Evolutionary conservation across 306 rosid species (phyloP), one percentile per base, ranked within the genome.

Genomic region (Citrullus mucosospermus): DNA sequence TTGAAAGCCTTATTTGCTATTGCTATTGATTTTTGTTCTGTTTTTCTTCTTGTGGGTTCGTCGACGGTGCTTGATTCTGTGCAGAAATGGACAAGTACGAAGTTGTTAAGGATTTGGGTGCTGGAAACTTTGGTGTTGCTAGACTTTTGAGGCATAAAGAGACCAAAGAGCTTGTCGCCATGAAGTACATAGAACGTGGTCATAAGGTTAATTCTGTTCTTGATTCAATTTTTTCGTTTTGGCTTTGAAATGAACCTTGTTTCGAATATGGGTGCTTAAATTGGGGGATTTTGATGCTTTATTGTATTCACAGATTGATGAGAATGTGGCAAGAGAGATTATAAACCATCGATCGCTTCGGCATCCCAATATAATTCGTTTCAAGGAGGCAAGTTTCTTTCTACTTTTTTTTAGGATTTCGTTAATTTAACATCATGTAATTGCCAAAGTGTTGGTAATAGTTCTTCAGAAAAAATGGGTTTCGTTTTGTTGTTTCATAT

Each of bases 171-270:
- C 77, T 72, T 17, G 77, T 72, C 25, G 77, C 77, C 60, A 72
- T 72, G 77, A 72, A 72, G 77, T 72, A 72, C 25, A 72, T 72
- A 72, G 77, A 72, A 15, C 77, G 77, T 28, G 77, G 77, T 8
- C 77, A 72, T 1, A 72, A 72, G 77, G 77, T 72, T 72, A 13
- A 4, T 44, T 48, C 22, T 46, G n/a, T 46, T 71, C 58, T 48
- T 44, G 13, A 44, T 71, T 71, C 22, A 5, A 13, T 22, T 70
- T 58, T 12, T 22, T 71, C 9, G 38, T 71, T 71, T 48, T 71
- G 5, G 22, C 41, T 25, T 20, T 71, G 6, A 25, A 22, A 71
- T 71, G 3, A 6, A 2, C 15, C 73, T 39, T 38, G 43, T 63
- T 63, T 34, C 17, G 15, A 0, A 1, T 41, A n/a, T 10, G 17